Evolutionary conservation across 805 yeast genomes (phyloP), one percentile per base, ranked within the genome.

Genomic region (Metschnikowia gelsemii): DNA sequence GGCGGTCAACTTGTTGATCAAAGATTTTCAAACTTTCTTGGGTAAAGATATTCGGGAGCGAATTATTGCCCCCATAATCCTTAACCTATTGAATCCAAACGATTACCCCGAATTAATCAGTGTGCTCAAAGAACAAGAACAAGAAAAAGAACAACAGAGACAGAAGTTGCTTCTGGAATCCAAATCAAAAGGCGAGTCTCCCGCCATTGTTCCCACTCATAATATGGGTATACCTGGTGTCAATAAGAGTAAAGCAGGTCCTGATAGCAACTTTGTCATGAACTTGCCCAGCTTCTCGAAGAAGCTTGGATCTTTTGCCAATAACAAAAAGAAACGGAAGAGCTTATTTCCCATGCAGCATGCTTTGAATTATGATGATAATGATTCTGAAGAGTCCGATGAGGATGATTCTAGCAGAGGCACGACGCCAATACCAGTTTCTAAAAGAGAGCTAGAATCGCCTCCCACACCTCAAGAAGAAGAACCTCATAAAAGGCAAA

Each of bases 41-140:
- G 64, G 79, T 16, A 82, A 83, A 46, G 95, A 88, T 62, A 76
- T 88, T 18, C 71, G 85, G 50, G 91, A 81, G 54, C 76, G 87
- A 45, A 63, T 85, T 3, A 74, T 87, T 18, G 89, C 85, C 0
- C 87, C 93, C 0, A 70, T 73, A 1, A 76, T 88, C 13, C 68
- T 84, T 40, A 81, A 81, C 22, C 62, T 75, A 14, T 67, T 88
- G 49, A 74, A 77, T 42, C 81, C 80, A 28, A 76, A 75, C 3
- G 73, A 73, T 27, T 83, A 76, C 54, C 84, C 87, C 1, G 75
- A 72, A 3, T 56, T 69, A 14, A 55, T 69, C 19, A 56, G 60
- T 30, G 70, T 63, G 17, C 55, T 69, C 32, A 66, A 59, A 41
- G 61, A 60, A 17, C 60, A 68, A 45, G 51, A 52, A 33, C 36